A percentile compares a stretch with the other conserved stretches of the same genome.
phyloP scores from a whole-genome alignment of 768 basidiomycete species.

The Mycena rosella region DNA sequence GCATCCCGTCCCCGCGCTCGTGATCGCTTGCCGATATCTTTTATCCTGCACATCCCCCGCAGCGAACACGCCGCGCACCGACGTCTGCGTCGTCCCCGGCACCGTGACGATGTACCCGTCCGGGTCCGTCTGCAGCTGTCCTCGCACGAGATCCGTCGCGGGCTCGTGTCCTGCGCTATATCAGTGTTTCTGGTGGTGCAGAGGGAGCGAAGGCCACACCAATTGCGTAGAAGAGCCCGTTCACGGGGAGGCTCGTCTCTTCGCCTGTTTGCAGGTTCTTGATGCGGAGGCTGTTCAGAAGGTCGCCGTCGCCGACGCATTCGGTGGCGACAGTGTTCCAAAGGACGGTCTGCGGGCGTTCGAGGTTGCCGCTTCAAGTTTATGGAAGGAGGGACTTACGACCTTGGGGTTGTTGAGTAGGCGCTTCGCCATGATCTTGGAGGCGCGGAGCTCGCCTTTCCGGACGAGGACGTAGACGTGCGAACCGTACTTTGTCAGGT shows the following conservation, averaged over 20 bases:
- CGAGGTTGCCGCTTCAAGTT: constrained; percentile 2
- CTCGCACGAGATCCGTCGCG: constrained; percentile 87
- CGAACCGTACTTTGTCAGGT: constrained; percentile 95
- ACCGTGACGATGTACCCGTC: constrained; percentile 98
- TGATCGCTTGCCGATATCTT: constrained; percentile 94
- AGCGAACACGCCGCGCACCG: constrained; percentile 96
- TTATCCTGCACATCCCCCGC: constrained; percentile 99
- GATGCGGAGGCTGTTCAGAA: constrained; percentile 87
- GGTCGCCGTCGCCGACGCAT: constrained; percentile 94
- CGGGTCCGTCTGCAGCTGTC: constrained; percentile 88
- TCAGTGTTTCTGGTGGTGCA: no score
- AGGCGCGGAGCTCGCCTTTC: constrained; percentile 91
- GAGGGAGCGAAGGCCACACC: constrained; percentile 54
- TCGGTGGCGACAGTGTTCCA: constrained; percentile 96
- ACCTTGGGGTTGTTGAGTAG: constrained; percentile 91
- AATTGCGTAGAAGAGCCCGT: constrained; percentile 96
- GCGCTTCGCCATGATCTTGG: constrained; percentile 98
- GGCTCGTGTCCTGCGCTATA: constrained; percentile 88
- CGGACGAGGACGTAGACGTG: constrained; percentile 98
- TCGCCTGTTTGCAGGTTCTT: constrained; percentile 86
- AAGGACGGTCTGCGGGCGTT: constrained; percentile 70
- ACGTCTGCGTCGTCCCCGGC: constrained; percentile 96
- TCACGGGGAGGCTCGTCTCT: constrained; percentile 86
- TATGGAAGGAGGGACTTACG: constrained; percentile 55
- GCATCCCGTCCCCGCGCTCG: constrained; percentile 92